phyloP scores from a whole-genome alignment of 768 basidiomycete species.

The Boletus patriciae region DNA sequence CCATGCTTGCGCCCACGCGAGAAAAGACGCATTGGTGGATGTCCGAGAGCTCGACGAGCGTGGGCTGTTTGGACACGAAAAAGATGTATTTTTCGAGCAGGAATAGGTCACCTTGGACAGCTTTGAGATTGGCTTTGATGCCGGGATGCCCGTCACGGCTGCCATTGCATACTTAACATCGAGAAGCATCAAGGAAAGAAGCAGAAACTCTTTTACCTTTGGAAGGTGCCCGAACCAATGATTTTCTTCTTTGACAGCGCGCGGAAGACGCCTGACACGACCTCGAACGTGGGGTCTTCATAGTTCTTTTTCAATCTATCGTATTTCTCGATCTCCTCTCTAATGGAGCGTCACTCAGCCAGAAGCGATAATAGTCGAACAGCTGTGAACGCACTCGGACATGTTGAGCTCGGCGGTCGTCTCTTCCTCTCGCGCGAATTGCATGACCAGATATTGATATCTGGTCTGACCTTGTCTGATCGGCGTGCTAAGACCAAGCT shows the following conservation, averaged over 20 bases:
- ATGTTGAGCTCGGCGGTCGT: constrained; percentile 94
- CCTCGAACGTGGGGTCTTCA: constrained; percentile 93
- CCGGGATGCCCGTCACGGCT: constrained; percentile 90
- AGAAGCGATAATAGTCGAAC: neutral
- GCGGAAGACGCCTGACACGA: constrained; percentile 92
- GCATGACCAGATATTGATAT: constrained; percentile 98
- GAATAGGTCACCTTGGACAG: constrained; percentile 94
- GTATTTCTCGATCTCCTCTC: constrained; percentile 74
- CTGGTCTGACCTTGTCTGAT: constrained; percentile 98
- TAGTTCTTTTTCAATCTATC: constrained; percentile 91
- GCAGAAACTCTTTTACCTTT: constrained; percentile 53
- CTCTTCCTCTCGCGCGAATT: constrained; percentile 96
- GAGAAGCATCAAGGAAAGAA: neutral
- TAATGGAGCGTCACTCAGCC: constrained; percentile 26
- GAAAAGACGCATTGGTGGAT: constrained; percentile 92
- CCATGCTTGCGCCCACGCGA: constrained; percentile 84
- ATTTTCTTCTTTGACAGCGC: constrained; percentile 90
- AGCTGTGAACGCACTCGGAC: constrained; percentile 63
- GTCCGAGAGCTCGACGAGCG: constrained; percentile 85
- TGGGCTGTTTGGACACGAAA: constrained; percentile 95
- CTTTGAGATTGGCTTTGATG: constrained; percentile 98
- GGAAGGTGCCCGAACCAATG: constrained; percentile 81
- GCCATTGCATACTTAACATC: constrained; percentile 2
- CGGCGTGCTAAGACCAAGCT: constrained; percentile 90
- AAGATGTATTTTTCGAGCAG: constrained; percentile 97